Percentiles rank a stretch among this genome's conserved stretches.
Conservation (phyloP, 108 stramenopile species). For the Bacterosira constricta region DNA sequence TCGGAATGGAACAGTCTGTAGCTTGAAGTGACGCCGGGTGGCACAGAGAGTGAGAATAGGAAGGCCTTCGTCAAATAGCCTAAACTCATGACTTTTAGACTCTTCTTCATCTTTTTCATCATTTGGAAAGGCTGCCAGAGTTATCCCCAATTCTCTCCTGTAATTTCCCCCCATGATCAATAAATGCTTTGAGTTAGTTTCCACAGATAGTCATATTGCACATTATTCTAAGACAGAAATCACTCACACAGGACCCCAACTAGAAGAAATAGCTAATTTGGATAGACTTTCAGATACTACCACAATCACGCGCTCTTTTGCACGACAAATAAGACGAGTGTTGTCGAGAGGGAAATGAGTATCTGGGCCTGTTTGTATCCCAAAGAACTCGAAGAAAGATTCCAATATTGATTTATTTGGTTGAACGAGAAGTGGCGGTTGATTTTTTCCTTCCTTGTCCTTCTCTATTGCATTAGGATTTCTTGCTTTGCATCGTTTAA, state of each 20-base stretch:
- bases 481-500: constrained; percentile 7
- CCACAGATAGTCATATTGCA: too few species aligned
- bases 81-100: background rate
- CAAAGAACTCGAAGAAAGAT: constrained; percentile 1
- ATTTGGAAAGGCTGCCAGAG: background rate
- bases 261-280: background rate
- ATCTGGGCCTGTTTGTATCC: constrained; percentile 4
- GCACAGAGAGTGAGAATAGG: background rate
- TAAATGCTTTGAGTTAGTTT: too few species aligned
- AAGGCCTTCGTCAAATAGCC: constrained; percentile 7
- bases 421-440: background rate
- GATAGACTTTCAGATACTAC: constrained; percentile 5
- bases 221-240: too few species aligned
- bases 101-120: background rate
- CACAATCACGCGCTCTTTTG: background rate
- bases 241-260: constrained; percentile 8
- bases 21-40: background rate
- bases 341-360: background rate
- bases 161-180: too few species aligned
- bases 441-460: background rate
- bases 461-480: background rate
- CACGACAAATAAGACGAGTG: background rate
- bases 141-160: constrained; percentile 8
- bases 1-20: background rate
- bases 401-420: background rate